phyloP scores from a whole-genome alignment of 108 stramenopile genomes.

The Poteriospumella lacustris region DNA sequence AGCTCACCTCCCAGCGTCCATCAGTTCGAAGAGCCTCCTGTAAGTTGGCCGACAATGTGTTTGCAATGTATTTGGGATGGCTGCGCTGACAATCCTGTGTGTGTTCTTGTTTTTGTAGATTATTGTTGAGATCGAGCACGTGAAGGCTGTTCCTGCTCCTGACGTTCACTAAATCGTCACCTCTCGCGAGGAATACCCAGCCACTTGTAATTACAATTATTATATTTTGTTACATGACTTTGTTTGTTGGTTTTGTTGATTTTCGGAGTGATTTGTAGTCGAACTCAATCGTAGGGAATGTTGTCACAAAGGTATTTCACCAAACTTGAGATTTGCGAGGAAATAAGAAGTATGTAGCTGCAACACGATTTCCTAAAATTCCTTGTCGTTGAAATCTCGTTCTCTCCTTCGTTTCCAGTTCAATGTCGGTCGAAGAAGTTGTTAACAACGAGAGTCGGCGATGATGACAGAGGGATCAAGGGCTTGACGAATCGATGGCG shows the following conservation, averaged over 20 bases:
- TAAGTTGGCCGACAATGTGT: background rate
- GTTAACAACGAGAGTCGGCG: background rate
- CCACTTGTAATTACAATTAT: too few relatives aligned
- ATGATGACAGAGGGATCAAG: background rate
- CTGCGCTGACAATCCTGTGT: background rate
- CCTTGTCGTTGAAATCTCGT: background rate
- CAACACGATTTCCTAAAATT: background rate
- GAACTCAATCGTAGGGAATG: too few relatives aligned
- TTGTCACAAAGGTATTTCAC: too few relatives aligned
- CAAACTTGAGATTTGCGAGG: background rate
- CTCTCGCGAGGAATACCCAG: too few relatives aligned
- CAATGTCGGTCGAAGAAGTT: background rate
- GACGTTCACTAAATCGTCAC: too few relatives aligned
- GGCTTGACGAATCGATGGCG: background rate
- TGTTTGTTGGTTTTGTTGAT: too few relatives aligned
- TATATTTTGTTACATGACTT: too few relatives aligned
- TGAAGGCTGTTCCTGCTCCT: background rate
- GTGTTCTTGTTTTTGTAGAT: conserved; percentile 9
- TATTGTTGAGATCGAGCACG: conserved; percentile 12
- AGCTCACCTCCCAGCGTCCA: conserved; percentile 88
- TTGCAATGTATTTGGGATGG: background rate
- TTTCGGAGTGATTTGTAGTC: too few relatives aligned
- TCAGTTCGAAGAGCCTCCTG: conserved; percentile 92
- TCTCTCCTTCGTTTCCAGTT: background rate
- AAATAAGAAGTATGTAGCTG: background rate